phyloP scores from a whole-genome alignment of 2,329 filamentous ascomycete species.

The Alternaria longipes region DNA sequence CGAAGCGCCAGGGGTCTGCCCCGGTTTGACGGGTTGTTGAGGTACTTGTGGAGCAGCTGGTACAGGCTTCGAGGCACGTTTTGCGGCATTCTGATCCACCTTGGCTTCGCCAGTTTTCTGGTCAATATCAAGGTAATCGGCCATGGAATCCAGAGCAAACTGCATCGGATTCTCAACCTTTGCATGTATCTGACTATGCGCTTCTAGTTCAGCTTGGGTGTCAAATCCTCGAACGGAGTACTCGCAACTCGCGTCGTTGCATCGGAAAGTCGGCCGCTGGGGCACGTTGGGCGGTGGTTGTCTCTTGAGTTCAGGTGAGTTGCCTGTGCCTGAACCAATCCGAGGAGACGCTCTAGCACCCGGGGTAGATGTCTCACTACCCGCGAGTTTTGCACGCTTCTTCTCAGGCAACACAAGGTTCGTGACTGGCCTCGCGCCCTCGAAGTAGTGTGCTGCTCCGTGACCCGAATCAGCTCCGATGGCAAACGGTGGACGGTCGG shows the following conservation, averaged over 20 bases:
- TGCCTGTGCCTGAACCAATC: slow-evolving; percentile 46
- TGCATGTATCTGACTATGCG: slow-evolving; percentile 65
- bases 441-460: slow-evolving; percentile 66
- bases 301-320: slow-evolving; percentile 59
- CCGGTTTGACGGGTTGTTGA: slow-evolving; percentile 43
- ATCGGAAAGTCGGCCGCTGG: slow-evolving; percentile 61
- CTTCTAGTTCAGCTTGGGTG: slow-evolving; percentile 63
- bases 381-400: slow-evolving; percentile 64
- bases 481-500: slow-evolving; percentile 62
- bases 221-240: slow-evolving; percentile 64
- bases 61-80: slow-evolving; percentile 33
- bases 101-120: slow-evolving; percentile 53
- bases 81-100: slow-evolving; percentile 33
- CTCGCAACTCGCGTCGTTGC: slow-evolving; percentile 62
- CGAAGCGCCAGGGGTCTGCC: slow-evolving; percentile 43
- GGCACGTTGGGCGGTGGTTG: slow-evolving; percentile 54
- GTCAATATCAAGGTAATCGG: slow-evolving; percentile 60
- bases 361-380: slow-evolving; percentile 55
- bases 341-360: slow-evolving; percentile 53
- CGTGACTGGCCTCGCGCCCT: slow-evolving; percentile 59
- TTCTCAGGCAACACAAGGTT: slow-evolving; percentile 66
- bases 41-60: slow-evolving; percentile 34
- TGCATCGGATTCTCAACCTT: slow-evolving; percentile 64
- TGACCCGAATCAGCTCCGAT: slow-evolving; percentile 63
- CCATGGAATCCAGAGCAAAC: slow-evolving; percentile 65